Percentiles rank a stretch among this genome's conserved stretches.
phyloP scores from a whole-genome alignment of 2,329 filamentous ascomycete genomes.

The Boeremia lycopersici region DNA sequence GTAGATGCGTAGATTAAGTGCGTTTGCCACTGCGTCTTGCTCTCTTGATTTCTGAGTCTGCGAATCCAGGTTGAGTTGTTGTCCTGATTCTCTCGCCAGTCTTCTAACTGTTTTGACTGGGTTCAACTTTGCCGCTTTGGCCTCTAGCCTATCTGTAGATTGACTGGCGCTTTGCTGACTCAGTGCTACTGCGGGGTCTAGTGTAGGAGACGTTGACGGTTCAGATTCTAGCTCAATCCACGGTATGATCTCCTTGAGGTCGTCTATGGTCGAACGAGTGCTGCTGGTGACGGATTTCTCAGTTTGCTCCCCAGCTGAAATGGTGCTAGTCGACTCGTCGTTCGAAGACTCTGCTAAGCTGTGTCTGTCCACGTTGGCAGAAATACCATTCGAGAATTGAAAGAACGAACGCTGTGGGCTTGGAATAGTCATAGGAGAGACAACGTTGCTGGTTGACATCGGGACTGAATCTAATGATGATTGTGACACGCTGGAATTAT shows the following conservation, averaged over 20 bases:
- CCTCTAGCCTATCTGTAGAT: not conserved
- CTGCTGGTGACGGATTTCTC: not conserved
- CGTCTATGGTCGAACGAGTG: not conserved
- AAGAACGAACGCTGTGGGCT: conserved; percentile 6
- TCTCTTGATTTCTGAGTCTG: not conserved
- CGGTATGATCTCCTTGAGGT: conserved; percentile 6
- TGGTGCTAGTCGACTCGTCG: not conserved
- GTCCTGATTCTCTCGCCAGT: not conserved
- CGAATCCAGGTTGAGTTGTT: not conserved
- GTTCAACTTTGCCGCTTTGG: conserved; percentile 1
- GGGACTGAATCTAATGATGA: not conserved
- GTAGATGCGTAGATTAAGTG: not conserved
- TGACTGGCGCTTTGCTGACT: not conserved
- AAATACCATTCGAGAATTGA: not conserved
- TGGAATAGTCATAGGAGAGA: conserved; percentile 20
- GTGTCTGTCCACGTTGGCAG: not conserved
- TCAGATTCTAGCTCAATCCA: conserved; percentile 8
- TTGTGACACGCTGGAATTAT: conserved; percentile 2
- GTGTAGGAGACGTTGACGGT: not conserved
- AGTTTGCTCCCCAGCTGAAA: not conserved
- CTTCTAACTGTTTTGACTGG: conserved; percentile 4
- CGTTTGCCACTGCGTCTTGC: not conserved
- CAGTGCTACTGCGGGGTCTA: not conserved
- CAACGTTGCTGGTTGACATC: not conserved
- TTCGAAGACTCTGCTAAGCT: not conserved